Evolutionary conservation across 108 stramenopile genomes (phyloP).

Genomic region (Hondaea fermentalgiana): DNA sequence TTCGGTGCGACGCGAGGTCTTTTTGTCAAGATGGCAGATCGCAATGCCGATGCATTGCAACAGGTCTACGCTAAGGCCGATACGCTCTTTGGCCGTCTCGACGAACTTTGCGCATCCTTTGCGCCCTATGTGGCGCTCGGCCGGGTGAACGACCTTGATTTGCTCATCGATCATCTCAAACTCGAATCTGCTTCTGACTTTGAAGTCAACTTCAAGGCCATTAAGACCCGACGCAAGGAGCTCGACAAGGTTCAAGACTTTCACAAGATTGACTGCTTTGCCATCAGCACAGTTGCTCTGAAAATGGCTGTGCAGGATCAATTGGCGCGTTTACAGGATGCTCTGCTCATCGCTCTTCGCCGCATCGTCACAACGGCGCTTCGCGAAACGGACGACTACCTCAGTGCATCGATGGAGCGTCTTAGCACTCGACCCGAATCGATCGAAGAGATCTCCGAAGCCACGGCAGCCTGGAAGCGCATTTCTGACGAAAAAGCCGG

Average conservation of each 20-base stretch:
- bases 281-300: slow-evolving; percentile 38
- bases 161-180: slow-evolving; percentile 30
- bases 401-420: slow-evolving; percentile 31
- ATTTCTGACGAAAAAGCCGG: slow-evolving; percentile 21
- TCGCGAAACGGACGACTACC: slow-evolving; percentile 40
- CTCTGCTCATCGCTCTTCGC: slow-evolving; percentile 41
- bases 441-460: slow-evolving; percentile 50
- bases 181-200: not conserved
- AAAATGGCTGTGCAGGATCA: slow-evolving; percentile 48
- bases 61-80: slow-evolving; percentile 56
- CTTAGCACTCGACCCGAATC: slow-evolving; percentile 39
- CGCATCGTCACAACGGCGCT: slow-evolving; percentile 32
- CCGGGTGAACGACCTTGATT: slow-evolving; percentile 34
- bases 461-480: slow-evolving; percentile 45
- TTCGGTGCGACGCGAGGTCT: not conserved
- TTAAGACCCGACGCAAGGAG: slow-evolving; percentile 42
- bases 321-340: slow-evolving; percentile 39
- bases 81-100: slow-evolving; percentile 37
- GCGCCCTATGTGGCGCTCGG: slow-evolving; percentile 38
- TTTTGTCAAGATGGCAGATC: slow-evolving; percentile 35
- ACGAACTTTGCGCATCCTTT: slow-evolving; percentile 6
- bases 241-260: slow-evolving; percentile 49
- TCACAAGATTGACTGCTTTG: slow-evolving; percentile 49
- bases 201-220: slow-evolving; percentile 40
- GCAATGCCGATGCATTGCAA: slow-evolving; percentile 28